Conservation (phyloP, 495 filamentous ascomycete genomes). For the Hyaloscypha finlandica region DNA sequence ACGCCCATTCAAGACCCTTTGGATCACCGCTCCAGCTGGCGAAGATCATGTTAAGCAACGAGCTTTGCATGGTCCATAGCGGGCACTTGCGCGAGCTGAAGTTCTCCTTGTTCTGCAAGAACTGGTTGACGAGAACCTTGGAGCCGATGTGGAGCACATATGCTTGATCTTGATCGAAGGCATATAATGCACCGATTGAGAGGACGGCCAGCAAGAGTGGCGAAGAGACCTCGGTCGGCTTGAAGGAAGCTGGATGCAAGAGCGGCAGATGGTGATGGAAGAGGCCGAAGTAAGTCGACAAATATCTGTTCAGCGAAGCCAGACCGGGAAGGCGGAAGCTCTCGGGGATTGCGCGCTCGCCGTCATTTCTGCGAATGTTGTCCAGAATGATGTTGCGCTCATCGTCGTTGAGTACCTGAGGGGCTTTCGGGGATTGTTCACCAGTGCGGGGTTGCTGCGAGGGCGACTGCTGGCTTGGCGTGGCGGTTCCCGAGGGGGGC, state of each 20-base stretch:
- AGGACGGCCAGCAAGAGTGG: conserved; percentile 87
- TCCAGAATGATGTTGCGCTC: conserved; percentile 81
- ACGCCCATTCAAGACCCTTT: conserved; percentile 97
- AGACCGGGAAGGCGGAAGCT: conserved; percentile 85
- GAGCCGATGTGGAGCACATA: conserved; percentile 97
- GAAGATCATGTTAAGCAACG: conserved; percentile 97
- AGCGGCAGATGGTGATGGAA: conserved; percentile 98
- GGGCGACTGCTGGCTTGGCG: conserved; percentile 80
- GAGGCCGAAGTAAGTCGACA: conserved; percentile 93
- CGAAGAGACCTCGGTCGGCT: conserved; percentile 72
- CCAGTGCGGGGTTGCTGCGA: conserved; percentile 40
- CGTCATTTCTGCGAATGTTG: conserved; percentile 78
- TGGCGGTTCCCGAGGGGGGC: conserved; percentile 69
- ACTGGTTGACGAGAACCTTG: conserved; percentile 94
- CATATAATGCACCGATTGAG: conserved; percentile 94
- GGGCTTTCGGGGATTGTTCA: conserved; percentile 55
- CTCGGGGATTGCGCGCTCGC: conserved; percentile 78
- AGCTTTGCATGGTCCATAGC: conserved; percentile 96
- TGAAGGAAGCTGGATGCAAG: conserved; percentile 91
- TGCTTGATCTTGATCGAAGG: conserved; percentile 94
- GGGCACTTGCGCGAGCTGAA: conserved; percentile 99
- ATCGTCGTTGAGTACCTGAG: conserved; percentile 71
- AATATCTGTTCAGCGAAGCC: conserved; percentile 79
- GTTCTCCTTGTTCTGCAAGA: conserved; percentile 96
- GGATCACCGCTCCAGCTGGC: conserved; percentile 99